Conservation (phyloP, 805 yeast genomes). For the Sungouiozyma intestinalis region DNA sequence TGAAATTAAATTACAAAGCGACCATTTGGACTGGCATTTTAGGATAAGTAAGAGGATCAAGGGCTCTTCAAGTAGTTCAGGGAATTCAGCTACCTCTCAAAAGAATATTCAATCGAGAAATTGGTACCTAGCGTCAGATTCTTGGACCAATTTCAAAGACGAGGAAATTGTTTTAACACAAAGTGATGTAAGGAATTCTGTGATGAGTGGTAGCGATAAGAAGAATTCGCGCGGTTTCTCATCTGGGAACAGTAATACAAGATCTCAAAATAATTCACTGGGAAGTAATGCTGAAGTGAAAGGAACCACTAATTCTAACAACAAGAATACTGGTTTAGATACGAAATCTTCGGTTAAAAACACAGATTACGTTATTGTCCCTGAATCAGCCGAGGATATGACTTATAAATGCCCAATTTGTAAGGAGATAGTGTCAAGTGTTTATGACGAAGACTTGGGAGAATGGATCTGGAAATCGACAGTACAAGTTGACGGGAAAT, state of each 20-base stretch:
- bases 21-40: slow-evolving; percentile 94
- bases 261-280: not conserved
- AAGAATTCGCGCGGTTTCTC: not conserved
- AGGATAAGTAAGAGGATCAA: slow-evolving; percentile 73
- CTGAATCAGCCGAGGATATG: slow-evolving; percentile 51
- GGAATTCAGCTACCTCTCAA: slow-evolving; percentile 9
- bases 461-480: slow-evolving; percentile 80
- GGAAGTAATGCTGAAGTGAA: not conserved
- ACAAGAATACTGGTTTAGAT: not conserved
- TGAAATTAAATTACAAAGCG: slow-evolving; percentile 43
- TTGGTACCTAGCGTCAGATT: slow-evolving; percentile 67
- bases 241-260: not conserved
- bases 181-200: slow-evolving; percentile 8
- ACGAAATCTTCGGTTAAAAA: slow-evolving; percentile 5
- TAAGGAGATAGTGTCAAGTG: slow-evolving; percentile 51
- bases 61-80: slow-evolving; percentile 25
- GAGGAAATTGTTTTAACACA: slow-evolving; percentile 41
- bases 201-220: not conserved
- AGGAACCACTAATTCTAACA: not conserved
- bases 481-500: slow-evolving; percentile 37
- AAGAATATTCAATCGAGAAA: slow-evolving; percentile 56
- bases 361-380: slow-evolving; percentile 47
- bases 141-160: slow-evolving; percentile 69
- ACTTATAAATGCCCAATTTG: slow-evolving; percentile 57
- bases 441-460: slow-evolving; percentile 62